Conservation (phyloP, 2,329 filamentous ascomycete genomes). For the Apiospora arundinis region DNA sequence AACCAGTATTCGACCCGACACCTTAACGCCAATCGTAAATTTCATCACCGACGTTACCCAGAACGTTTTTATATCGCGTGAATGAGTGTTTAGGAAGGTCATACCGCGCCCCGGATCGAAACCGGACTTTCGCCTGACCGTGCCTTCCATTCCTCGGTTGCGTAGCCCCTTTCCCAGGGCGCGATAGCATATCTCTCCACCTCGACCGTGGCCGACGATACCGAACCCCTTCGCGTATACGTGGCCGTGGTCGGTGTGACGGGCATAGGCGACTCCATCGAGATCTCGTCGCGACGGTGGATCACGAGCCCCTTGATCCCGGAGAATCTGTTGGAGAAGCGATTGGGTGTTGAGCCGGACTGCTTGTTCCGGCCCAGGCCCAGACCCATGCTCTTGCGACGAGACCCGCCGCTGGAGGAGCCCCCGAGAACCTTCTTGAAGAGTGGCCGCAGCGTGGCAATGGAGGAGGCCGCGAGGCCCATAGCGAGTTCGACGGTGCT, state of each 20-base stretch:
- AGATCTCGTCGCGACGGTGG: conserved; percentile 13
- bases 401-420: neutral
- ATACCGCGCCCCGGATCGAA: neutral
- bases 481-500: conserved; percentile 50
- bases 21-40: neutral
- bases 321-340: neutral
- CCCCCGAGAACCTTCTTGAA: conserved; percentile 33
- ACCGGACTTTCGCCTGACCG: neutral
- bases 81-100: neutral
- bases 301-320: neutral
- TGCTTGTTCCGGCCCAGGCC: neutral
- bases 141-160: neutral
- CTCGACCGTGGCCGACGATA: neutral
- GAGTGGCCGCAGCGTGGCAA: conserved; percentile 46
- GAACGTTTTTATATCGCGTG: no score
- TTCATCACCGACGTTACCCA: neutral
- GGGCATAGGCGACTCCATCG: conserved; percentile 11
- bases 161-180: conserved; percentile 11
- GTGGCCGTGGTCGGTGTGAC: neutral
- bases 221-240: neutral
- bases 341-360: neutral
- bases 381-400: neutral
- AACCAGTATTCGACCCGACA: neutral
- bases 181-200: conserved; percentile 15
- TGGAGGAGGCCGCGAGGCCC: conserved; percentile 46